Conservation (phyloP, 257 asterid genomes). For the Cordia subcordata region DNA sequence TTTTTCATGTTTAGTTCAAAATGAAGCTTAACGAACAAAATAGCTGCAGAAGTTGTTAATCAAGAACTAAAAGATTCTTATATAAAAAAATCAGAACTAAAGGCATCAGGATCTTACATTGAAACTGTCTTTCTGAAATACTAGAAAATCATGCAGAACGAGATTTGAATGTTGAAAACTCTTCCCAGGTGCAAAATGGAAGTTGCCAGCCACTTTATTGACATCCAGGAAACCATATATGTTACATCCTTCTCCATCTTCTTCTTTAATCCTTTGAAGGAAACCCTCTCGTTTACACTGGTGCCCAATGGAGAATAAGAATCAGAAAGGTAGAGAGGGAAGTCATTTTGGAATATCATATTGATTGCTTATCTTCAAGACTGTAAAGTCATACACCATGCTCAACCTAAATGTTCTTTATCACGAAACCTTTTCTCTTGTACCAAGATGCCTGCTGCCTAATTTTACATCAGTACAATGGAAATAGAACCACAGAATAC, state of each 20-base stretch:
- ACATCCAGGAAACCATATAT: conserved; percentile 89
- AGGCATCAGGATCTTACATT: conserved; percentile 55
- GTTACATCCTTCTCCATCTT: conserved; percentile 97
- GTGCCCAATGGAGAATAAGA: conserved; percentile 11
- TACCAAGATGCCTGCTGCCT: no score
- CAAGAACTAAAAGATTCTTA: background rate
- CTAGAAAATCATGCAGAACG: conserved; percentile 82
- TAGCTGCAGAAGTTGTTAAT: background rate
- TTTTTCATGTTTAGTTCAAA: conserved; percentile 13
- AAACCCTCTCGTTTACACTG: conserved; percentile 99
- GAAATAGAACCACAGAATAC: no score
- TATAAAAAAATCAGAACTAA: conserved; percentile 1
- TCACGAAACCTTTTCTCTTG: no score
- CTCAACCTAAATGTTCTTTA: background rate
- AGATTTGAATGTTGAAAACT: conserved; percentile 89
- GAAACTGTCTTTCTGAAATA: conserved; percentile 94
- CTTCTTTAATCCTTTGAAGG: conserved; percentile 84
- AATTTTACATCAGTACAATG: no score
- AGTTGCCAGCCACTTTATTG: conserved; percentile 93
- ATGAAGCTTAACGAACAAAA: conserved; percentile 3
- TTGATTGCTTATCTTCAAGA: background rate
- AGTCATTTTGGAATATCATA: background rate
- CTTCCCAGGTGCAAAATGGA: conserved; percentile 99
- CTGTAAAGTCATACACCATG: conserved; percentile 2
- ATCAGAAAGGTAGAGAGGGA: conserved; percentile 6